A percentile compares a stretch with the other conserved stretches of the same genome.
These are phyloP conservation scores for Arabidopsis suecica DNA, from an alignment of 345 rosid species.

Conservation along the genomic window DNA sequence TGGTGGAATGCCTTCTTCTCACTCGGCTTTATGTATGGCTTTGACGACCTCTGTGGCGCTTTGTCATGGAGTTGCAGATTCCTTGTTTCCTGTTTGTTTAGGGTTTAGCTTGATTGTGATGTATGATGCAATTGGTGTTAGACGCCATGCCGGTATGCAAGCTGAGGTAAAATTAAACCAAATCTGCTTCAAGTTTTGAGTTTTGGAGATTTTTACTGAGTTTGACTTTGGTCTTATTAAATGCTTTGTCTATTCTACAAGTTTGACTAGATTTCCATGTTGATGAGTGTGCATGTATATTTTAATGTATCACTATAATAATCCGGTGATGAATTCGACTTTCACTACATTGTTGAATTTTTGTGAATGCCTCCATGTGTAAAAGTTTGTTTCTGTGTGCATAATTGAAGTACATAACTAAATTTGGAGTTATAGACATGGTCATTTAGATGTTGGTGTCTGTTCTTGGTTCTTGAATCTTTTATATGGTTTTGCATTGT, in stretches of 20 bases:
- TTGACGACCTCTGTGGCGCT: conserved; percentile 93
- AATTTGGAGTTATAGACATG: neutral
- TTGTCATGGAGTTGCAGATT: conserved; percentile 89
- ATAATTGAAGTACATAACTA: neutral
- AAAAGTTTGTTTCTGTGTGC: neutral
- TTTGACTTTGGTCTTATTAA: conserved; percentile 21
- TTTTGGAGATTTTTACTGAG: neutral
- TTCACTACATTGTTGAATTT: conserved; percentile 10
- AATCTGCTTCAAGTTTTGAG: conserved; percentile 13
- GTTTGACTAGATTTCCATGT: neutral
- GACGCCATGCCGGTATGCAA: conserved; percentile 99
- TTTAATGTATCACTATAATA: neutral
- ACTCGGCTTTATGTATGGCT: conserved; percentile 87
- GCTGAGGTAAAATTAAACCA: conserved; percentile 66
- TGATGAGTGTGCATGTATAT: too few species aligned
- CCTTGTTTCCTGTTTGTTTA: conserved; percentile 89
- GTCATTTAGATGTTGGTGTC: neutral
- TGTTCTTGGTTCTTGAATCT: neutral
- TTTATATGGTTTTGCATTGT: neutral
- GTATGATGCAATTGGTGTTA: conserved; percentile 94
- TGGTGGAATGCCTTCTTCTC: conserved; percentile 98
- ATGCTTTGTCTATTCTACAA: neutral
- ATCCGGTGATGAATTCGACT: conserved; percentile 20
- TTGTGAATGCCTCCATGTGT: neutral
- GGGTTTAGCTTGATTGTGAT: conserved; percentile 93